Base-by-base conservation (phyloP, 331 rosid species). In the Quercus tomentella region DNA sequence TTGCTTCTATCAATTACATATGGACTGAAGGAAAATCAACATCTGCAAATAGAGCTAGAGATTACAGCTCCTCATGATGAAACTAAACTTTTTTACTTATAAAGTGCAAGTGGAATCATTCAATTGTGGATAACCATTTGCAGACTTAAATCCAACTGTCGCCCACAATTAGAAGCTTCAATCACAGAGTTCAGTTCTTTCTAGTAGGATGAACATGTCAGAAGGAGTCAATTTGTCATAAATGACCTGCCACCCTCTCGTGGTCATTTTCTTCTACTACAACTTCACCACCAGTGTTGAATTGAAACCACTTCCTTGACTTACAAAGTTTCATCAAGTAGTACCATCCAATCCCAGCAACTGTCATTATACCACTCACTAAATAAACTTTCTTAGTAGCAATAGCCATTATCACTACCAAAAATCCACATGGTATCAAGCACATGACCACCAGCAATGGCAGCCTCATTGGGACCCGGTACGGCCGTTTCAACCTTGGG, bases 361-460 rank as follows among this genome's bases (percentile, higher is more conserved):
- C 60, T 20, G 82, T 82, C 87, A 85, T 76, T 25, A 70, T 17
- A 4, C 77, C 91, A 51, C 89, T 82, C 17, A 82, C 68, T 70
- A 87, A 61, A 30, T 62, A 87, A 20, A 84, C 88, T 1, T 49
- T 81, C 70, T 26, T 83, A 18, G 85, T 84, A 11, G 82, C 89
- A 21, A 83, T 73, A 23, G 49, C 80, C 89, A 86, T 88, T 7
- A 81, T 55, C 2, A 79, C 79, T 4, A 88, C 62, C 83, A 88
- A 30, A 69, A 88, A 88, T 35, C 72, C 89, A 1, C 86, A 78
- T 20, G 91, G 91, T 18, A 88, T 62, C 81, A 86, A 70, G 61
- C 91, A 88, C 91, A 85, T 86, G 12, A 83, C 14, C 25, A 86
- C 76, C 81, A 88, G 28, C 4, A 83, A 84, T 0, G 80, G 76